These are phyloP conservation scores for Epichloe aotearoae DNA, from an alignment of 2,329 filamentous ascomycete genomes.

Conservation along the genomic window DNA sequence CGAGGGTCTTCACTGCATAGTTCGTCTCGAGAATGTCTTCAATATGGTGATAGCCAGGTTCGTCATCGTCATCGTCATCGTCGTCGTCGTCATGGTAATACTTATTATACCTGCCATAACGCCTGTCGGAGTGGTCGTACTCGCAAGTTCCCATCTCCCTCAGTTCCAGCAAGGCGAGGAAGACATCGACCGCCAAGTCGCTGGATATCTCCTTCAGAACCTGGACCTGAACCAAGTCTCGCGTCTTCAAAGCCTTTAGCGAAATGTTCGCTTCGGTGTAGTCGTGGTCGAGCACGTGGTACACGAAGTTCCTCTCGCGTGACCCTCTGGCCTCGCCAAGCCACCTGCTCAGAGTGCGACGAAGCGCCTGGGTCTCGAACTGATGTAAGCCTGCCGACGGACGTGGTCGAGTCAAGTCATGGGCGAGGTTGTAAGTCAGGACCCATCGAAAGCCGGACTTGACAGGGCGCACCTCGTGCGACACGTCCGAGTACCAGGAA, in stretches of 20 bases:
- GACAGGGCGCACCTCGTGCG: slow-evolving; percentile 35
- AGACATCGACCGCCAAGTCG: slow-evolving; percentile 17
- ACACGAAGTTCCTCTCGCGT: slow-evolving; percentile 9
- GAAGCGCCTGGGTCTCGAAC: slow-evolving; percentile 7
- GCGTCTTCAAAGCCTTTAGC: slow-evolving; percentile 13
- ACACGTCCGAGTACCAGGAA: slow-evolving; percentile 38
- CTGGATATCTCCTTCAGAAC: slow-evolving; percentile 13
- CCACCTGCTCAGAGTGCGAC: slow-evolving; percentile 15
- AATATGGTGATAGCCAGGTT: slow-evolving; percentile 7
- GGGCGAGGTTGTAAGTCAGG: slow-evolving; percentile 37
- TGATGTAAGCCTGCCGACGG: slow-evolving; percentile 11
- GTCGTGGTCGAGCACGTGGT: slow-evolving; percentile 20
- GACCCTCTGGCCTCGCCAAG: slow-evolving; percentile 3
- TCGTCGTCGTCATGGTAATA: slow-evolving; percentile 3
- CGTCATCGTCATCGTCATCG: background rate
- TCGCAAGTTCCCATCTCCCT: slow-evolving; percentile 11
- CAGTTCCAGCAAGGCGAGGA: slow-evolving; percentile 20
- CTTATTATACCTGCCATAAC: background rate
- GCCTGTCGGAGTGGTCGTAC: background rate
- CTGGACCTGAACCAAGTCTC: slow-evolving; percentile 15
- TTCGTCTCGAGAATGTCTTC: slow-evolving; percentile 5
- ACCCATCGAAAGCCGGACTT: slow-evolving; percentile 34
- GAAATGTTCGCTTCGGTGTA: slow-evolving; percentile 22
- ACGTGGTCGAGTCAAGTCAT: slow-evolving; percentile 7
- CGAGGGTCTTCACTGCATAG: slow-evolving; percentile 12